Evolutionary conservation across 257 asterid species (phyloP), one percentile per base, ranked within the genome.

Genomic region (Schizonepeta tenuifolia): DNA sequence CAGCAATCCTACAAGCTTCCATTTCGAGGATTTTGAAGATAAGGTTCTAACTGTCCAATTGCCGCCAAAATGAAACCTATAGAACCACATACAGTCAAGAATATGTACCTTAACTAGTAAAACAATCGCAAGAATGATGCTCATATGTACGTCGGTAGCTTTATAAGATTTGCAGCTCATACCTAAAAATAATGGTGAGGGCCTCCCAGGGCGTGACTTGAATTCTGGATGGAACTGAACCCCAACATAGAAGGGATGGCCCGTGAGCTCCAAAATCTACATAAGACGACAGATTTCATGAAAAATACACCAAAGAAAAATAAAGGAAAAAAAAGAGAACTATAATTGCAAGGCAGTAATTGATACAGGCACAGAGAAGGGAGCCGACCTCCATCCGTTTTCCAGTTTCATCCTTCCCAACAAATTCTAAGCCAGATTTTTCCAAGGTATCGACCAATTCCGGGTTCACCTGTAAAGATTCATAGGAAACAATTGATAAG

Each of bases 151-250:
- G 3, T 12, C 9, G 22, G 61, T 31, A 49, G 46, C 35, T 70
- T 22, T 31, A 69, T 43, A 67, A 14, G 35, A 57, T 13, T 62
- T 54, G 50, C 69, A 38, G 18, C 12, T 54, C 71, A 26, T 83
- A 92, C 98, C 98, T 73, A 84, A 72, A 74, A 93, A 93, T 54
- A 67, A 71, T 68, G 97, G 90, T 1, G 97, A 93, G 50, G 98
- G 97, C 28, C 86, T 87, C 79, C 96, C 98, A 46, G 95, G 97
- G 56, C 98, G 91, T 7, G 97, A 90, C 83, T 90, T 93, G 72
- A 80, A 90, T 85, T 93, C 98, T 40, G 98, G 98, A 80, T 93
- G 98, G 73, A 93, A 93, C 82, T 93, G 98, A 71, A 85, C 95
- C 33, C 98, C 97, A 72, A 90, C 89, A 65, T 88, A 93, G 75